Evolutionary conservation across 2,329 filamentous ascomycete genomes (phyloP).

Genomic region (Calcarisporium arbuscula): DNA sequence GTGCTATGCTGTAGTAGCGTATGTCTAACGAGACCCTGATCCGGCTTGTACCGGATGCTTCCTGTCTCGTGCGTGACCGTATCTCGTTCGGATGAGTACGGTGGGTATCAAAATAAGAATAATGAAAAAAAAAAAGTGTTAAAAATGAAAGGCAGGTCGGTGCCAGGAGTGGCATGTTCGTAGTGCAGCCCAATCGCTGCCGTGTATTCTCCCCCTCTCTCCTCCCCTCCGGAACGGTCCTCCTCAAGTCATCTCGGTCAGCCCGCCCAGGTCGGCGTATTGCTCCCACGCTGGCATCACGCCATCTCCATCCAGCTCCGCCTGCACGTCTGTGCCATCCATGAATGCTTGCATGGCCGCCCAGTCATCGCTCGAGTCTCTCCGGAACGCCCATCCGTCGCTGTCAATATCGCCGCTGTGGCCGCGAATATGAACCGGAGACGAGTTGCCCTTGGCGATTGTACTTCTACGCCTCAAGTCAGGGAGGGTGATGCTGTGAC

Average conservation of each 20-base stretch:
- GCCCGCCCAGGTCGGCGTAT: conserved; percentile 38
- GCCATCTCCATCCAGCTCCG: conserved; percentile 14
- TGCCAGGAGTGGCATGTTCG: too few relatives aligned
- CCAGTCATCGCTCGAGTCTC: conserved; percentile 30
- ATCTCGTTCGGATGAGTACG: too few relatives aligned
- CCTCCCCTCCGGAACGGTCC: conserved; percentile 1
- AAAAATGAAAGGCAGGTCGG: too few relatives aligned
- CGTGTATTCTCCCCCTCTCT: not conserved
- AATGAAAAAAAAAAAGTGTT: conserved; percentile 1
- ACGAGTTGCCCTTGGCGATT: conserved; percentile 11
- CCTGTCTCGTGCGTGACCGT: too few relatives aligned
- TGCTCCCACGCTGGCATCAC: conserved; percentile 37
- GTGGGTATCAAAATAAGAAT: conserved; percentile 11
- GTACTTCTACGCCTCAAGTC: conserved; percentile 17
- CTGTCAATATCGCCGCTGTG: conserved; percentile 18
- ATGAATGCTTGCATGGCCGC: conserved; percentile 30
- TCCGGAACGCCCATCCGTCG: conserved; percentile 18
- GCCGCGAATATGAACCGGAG: conserved; percentile 9
- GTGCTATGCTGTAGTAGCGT: too few relatives aligned
- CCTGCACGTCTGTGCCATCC: conserved; percentile 15
- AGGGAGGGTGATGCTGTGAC: conserved; percentile 17
- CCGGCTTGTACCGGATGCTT: too few relatives aligned
- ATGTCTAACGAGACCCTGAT: too few relatives aligned
- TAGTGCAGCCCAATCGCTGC: not conserved
- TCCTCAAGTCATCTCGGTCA: conserved; percentile 30